Evolutionary conservation across 2,329 filamentous ascomycete species (phyloP).

Genomic region (Emericellopsis atlantica): DNA sequence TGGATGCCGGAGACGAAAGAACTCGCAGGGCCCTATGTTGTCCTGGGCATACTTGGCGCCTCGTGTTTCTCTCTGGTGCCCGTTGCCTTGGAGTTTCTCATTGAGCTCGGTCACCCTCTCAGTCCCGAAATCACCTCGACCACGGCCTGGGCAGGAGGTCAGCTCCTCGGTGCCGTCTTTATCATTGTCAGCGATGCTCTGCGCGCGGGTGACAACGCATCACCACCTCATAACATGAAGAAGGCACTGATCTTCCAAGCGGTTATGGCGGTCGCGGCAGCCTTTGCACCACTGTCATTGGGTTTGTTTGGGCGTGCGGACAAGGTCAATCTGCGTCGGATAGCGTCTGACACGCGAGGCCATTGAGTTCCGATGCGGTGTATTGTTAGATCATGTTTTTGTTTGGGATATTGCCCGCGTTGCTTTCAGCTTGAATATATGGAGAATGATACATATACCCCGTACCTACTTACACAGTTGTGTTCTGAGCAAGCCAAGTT

Average conservation of each 20-base stretch:
- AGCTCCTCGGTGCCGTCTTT: slow-evolving; percentile 74
- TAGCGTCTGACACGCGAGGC: slow-evolving; percentile 26
- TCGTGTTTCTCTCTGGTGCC: slow-evolving; percentile 71
- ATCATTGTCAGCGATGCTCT: slow-evolving; percentile 73
- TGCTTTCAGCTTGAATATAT: slow-evolving; percentile 2
- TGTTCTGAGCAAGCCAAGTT: not conserved
- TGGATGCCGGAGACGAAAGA: slow-evolving; percentile 55
- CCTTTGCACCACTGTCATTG: slow-evolving; percentile 56
- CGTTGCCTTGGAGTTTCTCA: slow-evolving; percentile 73
- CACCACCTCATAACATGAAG: slow-evolving; percentile 61
- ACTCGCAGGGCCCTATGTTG: slow-evolving; percentile 60
- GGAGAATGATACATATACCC: not conserved
- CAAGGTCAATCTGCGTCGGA: slow-evolving; percentile 35
- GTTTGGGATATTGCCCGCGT: slow-evolving; percentile 1
- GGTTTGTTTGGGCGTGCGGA: slow-evolving; percentile 55
- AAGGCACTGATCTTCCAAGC: slow-evolving; percentile 68
- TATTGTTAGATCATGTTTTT: too few relatives aligned
- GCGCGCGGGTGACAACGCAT: slow-evolving; percentile 34
- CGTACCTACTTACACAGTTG: not conserved
- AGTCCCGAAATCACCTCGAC: slow-evolving; percentile 76
- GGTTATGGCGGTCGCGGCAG: slow-evolving; percentile 49
- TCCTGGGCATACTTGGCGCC: slow-evolving; percentile 68
- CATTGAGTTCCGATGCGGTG: not conserved
- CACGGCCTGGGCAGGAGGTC: slow-evolving; percentile 75
- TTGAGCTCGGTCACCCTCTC: slow-evolving; percentile 78